Evolutionary conservation across 2,329 filamentous ascomycete genomes (phyloP).

Genomic region (Anisogramma anomala): DNA sequence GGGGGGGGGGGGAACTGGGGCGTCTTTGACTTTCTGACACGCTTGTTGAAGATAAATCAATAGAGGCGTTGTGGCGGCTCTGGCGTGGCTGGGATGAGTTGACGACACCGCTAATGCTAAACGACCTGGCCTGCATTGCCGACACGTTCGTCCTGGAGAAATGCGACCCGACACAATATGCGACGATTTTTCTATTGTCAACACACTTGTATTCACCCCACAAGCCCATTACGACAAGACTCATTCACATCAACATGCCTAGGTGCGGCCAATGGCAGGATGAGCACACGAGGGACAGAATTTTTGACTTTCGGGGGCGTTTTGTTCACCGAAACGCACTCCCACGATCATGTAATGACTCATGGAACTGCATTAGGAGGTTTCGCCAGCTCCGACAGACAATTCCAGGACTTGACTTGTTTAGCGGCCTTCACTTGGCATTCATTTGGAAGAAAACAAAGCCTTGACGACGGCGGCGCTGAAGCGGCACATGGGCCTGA

Average conservation of each 20-base stretch:
- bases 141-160: conserved; percentile 1
- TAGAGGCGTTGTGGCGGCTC: conserved; percentile 14
- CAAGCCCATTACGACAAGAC: conserved; percentile 14
- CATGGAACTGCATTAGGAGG: not conserved
- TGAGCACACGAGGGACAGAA: conserved; percentile 13
- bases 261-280: conserved; percentile 6
- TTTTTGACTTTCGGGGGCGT: conserved; percentile 1
- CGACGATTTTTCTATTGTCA: conserved; percentile 5
- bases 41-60: conserved; percentile 4
- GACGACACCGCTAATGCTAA: conserved; percentile 13
- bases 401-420: conserved; percentile 11
- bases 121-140: conserved; percentile 5
- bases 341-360: not conserved
- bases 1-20: not conserved
- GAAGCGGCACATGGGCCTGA: not conserved
- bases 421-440: not conserved
- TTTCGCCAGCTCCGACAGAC: conserved; percentile 12
- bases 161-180: conserved; percentile 1
- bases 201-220: conserved; percentile 14
- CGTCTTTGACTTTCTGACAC: conserved; percentile 1
- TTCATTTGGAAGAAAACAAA: not conserved
- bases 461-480: not conserved
- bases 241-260: conserved; percentile 9
- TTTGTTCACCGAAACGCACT: no score
- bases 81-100: conserved; percentile 4